Conservation (phyloP, 2,329 filamentous ascomycete genomes). For the Sporothrix sp. region DNA sequence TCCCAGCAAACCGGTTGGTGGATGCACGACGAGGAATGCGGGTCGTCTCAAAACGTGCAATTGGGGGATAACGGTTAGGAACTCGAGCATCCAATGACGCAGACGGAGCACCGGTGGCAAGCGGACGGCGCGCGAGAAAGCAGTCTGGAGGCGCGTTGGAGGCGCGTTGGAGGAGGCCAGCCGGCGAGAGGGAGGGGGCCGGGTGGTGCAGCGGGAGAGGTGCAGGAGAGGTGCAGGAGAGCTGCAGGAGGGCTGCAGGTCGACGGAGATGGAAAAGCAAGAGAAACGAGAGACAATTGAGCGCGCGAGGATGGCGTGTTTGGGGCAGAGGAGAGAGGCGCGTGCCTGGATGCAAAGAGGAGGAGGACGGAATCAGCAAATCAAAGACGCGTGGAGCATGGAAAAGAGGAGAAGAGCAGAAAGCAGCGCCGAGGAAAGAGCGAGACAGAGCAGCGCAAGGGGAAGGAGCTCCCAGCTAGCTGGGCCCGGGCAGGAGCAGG, state of each 20-base stretch:
- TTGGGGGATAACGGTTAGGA: not conserved
- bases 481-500: slow-evolving; percentile 7
- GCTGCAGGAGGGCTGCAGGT: not conserved
- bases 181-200: not conserved
- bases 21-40: slow-evolving; percentile 1
- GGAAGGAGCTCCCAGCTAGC: slow-evolving; percentile 9
- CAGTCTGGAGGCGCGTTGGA: not conserved
- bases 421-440: not conserved
- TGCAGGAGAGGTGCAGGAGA: not conserved
- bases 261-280: not conserved
- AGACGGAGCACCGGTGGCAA: too few species aligned
- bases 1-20: slow-evolving; percentile 1
- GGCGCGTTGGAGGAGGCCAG: not conserved
- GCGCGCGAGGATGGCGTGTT: not conserved
- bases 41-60: not conserved
- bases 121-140: not conserved
- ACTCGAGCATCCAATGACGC: too few species aligned
- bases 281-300: not conserved
- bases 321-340: not conserved
- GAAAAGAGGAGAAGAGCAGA: slow-evolving; percentile 4
- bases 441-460: not conserved
- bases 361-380: slow-evolving; percentile 1
- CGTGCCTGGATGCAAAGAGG: not conserved
- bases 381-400: slow-evolving; percentile 1
- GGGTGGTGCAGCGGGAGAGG: not conserved